Evolutionary conservation across 768 basidiomycete species (phyloP).

Genomic region (Nidularia pulvinata): DNA sequence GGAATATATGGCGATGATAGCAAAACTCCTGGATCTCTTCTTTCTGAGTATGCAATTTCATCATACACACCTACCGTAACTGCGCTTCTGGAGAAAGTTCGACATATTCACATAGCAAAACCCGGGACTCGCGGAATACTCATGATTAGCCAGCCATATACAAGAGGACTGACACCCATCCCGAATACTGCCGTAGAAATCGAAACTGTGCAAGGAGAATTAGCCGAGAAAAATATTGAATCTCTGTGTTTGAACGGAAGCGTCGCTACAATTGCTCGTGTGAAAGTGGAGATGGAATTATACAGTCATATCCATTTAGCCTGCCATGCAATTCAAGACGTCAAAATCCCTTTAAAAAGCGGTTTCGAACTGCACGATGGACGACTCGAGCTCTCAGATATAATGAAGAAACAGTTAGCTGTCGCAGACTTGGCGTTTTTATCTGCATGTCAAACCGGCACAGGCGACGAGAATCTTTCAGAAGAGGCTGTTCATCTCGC

Average conservation of each 20-base stretch:
- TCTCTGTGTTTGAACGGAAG: conserved; percentile 7
- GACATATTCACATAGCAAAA: background rate
- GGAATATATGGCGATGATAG: conserved; percentile 13
- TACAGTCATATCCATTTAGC: conserved; percentile 26
- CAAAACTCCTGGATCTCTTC: background rate
- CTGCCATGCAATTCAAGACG: conserved; percentile 26
- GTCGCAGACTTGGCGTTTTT: too few species aligned
- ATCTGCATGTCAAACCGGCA: too few species aligned
- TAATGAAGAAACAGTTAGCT: conserved; percentile 1
- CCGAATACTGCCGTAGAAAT: conserved; percentile 6
- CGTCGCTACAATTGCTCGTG: conserved; percentile 9
- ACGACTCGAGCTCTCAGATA: conserved; percentile 6
- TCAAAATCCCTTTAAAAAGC: conserved; percentile 15
- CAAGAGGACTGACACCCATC: conserved; percentile 1
- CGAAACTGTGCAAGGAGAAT: background rate
- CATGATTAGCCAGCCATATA: conserved; percentile 5
- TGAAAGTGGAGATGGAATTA: conserved; percentile 8
- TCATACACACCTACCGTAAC: conserved; percentile 12
- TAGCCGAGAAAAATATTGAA: background rate
- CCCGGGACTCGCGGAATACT: background rate
- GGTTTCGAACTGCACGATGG: conserved; percentile 15
- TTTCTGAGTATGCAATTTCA: conserved; percentile 12
- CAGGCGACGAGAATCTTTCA: too few species aligned
- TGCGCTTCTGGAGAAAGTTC: conserved; percentile 2
- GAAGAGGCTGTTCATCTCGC: too few species aligned